A percentile compares a stretch with the other conserved stretches of the same genome.
Conservation (phyloP, 768 basidiomycete genomes). For the Rhizopogon roseolus region DNA sequence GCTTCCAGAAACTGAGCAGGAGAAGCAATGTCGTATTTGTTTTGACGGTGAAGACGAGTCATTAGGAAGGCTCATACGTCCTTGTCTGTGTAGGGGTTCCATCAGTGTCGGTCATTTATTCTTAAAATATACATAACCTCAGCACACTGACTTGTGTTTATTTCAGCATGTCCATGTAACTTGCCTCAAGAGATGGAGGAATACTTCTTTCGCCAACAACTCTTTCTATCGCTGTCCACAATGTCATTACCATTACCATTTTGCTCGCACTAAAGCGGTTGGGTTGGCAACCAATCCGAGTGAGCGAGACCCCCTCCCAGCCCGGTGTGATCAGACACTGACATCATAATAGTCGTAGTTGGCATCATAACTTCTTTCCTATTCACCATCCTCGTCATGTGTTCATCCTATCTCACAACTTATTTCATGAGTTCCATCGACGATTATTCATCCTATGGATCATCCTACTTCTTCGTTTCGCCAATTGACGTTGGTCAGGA, state of each 20-base stretch:
- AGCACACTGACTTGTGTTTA: conserved; percentile 8
- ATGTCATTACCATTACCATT: conserved; percentile 74
- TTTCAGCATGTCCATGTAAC: conserved; percentile 72
- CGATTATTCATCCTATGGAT: conserved; percentile 36
- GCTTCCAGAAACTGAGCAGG: conserved; percentile 21
- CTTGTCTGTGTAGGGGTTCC: conserved; percentile 65
- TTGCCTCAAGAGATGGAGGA: conserved; percentile 75
- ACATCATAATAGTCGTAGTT: conserved; percentile 43
- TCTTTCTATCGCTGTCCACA: conserved; percentile 81
- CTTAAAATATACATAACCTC: neutral
- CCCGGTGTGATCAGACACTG: neutral
- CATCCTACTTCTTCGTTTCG: conserved; percentile 37
- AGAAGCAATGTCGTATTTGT: conserved; percentile 83
- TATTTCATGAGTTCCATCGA: conserved; percentile 62
- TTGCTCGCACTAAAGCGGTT: conserved; percentile 62
- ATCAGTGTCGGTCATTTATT: conserved; percentile 49
- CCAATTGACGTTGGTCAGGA: conserved; percentile 57
- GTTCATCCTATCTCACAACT: conserved; percentile 66
- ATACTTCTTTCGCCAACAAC: conserved; percentile 49
- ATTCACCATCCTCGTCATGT: conserved; percentile 61
- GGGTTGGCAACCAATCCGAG: conserved; percentile 79
- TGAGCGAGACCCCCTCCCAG: conserved; percentile 24
- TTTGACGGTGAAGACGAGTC: conserved; percentile 59
- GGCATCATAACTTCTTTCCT: conserved; percentile 54
- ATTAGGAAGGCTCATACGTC: conserved; percentile 75